Base-by-base conservation (phyloP, 2,329 filamentous ascomycete genomes). In the Sarocladium brachiariae region DNA sequence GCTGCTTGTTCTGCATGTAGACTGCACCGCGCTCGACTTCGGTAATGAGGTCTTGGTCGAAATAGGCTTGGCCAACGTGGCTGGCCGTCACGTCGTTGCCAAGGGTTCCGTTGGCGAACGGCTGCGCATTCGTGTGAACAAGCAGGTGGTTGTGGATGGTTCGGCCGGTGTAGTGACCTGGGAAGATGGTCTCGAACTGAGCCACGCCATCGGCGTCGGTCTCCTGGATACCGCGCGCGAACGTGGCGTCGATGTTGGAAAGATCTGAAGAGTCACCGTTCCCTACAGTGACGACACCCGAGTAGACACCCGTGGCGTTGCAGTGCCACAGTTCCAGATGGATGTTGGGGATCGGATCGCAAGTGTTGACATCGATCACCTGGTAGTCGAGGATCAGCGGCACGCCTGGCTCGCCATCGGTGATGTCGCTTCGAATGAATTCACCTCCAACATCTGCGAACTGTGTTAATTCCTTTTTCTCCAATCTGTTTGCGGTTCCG, bases 11-110 rank as follows among this genome's bases (percentile, higher is more conserved):
- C 50, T 60, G 61, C 35, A 57, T 62, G 61, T 79, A 78, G 1
- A 80, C 78, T 2, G 63, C 58, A 0, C 66, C 65, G 16, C 63
- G 59, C 52, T 81, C 76, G 43, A 83, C 77, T 19, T 67, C 59
- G 4, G 63, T 54, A 53, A 81, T 73, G 30, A 85, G 72, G 50
- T 71, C 69, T 58, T 83, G 76, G 62, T 83, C 78, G 59, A 83
- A 80, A 67, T 81, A 85, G 50, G 81, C 64, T 62, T 86, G 81
- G n/a, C 81, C 81, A 25, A 84, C 73, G 62, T 85, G 79, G 8
- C 77, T 75, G 50, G 78, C 72, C 30, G 65, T 65, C 38, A 61
- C 63, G 0, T 65, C 59, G 25, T 59, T 62, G 18, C 62, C 61
- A 4, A 70, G 61, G 1, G 68, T 69, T 30, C 61, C 54, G 56